These are phyloP conservation scores for Saksenaea vasiformis DNA, from an alignment of 371 early-diverging fungal genomes.

Conservation along the genomic window DNA sequence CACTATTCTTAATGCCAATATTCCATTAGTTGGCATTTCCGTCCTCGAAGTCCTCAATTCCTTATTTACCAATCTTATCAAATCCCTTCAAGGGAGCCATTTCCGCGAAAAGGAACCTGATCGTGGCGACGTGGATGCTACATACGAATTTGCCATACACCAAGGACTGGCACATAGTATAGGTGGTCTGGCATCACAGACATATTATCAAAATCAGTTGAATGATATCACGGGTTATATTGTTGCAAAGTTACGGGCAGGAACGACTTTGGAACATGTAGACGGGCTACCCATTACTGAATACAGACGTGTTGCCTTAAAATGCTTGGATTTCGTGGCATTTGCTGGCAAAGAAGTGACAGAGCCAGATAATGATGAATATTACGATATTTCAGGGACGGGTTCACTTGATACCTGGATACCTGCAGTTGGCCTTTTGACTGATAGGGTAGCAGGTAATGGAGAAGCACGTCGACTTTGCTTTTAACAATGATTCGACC, in stretches of 20 bases:
- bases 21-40: slow-evolving; percentile 74
- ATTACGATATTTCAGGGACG: not conserved
- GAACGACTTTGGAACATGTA: slow-evolving; percentile 40
- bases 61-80: slow-evolving; percentile 61
- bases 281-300: slow-evolving; percentile 51
- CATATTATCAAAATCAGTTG: slow-evolving; percentile 84
- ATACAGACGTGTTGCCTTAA: slow-evolving; percentile 51
- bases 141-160: slow-evolving; percentile 47
- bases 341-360: slow-evolving; percentile 18
- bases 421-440: slow-evolving; percentile 41
- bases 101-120: slow-evolving; percentile 17
- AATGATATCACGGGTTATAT: slow-evolving; percentile 80
- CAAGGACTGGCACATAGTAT: slow-evolving; percentile 58
- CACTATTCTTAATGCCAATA: slow-evolving; percentile 53
- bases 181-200: slow-evolving; percentile 75
- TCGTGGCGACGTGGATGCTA: slow-evolving; percentile 14
- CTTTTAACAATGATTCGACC: not conserved
- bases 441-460: slow-evolving; percentile 27
- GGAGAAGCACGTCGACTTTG: not conserved
- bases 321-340: slow-evolving; percentile 43
- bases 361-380: slow-evolving; percentile 9
- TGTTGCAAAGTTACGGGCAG: slow-evolving; percentile 61
- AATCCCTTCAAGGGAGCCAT: slow-evolving; percentile 34
- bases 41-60: slow-evolving; percentile 81
- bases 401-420: slow-evolving; percentile 39